phyloP scores from a whole-genome alignment of 1,284 basidiomycete species.

The Trichosporon sp. region DNA sequence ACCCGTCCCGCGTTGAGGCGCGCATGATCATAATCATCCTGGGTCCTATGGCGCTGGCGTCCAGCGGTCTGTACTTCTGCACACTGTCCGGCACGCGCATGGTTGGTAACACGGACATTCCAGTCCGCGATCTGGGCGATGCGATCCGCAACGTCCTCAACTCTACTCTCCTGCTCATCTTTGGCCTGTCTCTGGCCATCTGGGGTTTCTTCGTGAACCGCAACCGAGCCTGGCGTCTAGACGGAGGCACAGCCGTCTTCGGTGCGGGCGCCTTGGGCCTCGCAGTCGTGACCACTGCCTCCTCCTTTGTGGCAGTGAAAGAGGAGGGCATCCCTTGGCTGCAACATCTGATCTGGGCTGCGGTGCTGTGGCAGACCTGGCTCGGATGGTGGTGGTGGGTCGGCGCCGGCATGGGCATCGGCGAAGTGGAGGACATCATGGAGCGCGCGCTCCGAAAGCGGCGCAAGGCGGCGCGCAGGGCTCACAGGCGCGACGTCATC shows the following conservation, averaged over 20 bases:
- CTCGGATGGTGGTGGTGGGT: conserved; percentile 98
- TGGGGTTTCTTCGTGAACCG: conserved; percentile 94
- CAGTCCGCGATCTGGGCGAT: conserved; percentile 63
- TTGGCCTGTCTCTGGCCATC: conserved; percentile 82
- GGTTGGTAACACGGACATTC: conserved; percentile 52
- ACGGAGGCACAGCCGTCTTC: conserved; percentile 93
- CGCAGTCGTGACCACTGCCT: conserved; percentile 74
- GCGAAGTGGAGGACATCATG: conserved; percentile 57
- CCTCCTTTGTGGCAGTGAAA: conserved; percentile 83
- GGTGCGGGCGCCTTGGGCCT: conserved; percentile 77
- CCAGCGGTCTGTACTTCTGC: conserved; percentile 82
- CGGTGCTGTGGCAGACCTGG: conserved; percentile 85
- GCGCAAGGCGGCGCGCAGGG: conserved; percentile 39
- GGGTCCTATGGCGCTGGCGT: conserved; percentile 82
- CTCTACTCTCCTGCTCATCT: conserved; percentile 89
- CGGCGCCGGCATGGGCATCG: conserved; percentile 75
- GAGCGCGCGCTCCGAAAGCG: conserved; percentile 51
- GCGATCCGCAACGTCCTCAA: conserved; percentile 93
- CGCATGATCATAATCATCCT: conserved; percentile 84
- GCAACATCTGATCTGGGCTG: conserved; percentile 78
- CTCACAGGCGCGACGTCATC: conserved; percentile 28
- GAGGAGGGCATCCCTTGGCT: conserved; percentile 84
- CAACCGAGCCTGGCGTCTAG: conserved; percentile 87
- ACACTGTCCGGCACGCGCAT: conserved; percentile 63
- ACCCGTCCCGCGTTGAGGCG: conserved; percentile 88